These are phyloP conservation scores for Acanthamoeba healyi DNA, from an alignment of 208 protist genomes.

Conservation along the genomic window DNA sequence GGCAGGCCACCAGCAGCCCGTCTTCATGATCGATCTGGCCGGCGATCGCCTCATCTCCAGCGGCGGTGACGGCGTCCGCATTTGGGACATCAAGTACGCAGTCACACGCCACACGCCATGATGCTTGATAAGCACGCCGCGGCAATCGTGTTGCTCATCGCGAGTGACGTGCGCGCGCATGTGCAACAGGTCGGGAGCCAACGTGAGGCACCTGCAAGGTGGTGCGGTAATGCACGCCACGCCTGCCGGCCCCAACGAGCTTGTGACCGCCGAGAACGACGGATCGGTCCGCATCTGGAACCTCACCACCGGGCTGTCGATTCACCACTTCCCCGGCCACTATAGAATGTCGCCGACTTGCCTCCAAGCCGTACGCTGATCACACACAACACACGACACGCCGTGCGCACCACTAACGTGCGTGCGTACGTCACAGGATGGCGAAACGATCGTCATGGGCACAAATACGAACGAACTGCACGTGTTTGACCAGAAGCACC, in stretches of 20 bases:
- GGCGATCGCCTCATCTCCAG: constrained; percentile 45
- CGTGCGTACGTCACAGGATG: background rate
- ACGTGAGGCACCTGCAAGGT: background rate
- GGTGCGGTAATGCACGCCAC: background rate
- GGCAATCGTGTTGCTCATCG: too few relatives aligned
- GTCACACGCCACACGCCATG: background rate
- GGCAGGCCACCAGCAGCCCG: background rate
- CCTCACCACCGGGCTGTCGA: background rate
- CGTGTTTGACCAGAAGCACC: constrained; percentile 64
- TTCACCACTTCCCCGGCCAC: constrained; percentile 26
- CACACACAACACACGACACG: background rate
- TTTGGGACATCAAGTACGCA: constrained; percentile 65
- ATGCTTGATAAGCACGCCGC: background rate
- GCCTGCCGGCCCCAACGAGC: constrained; percentile 37
- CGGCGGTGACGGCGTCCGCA: constrained; percentile 24
- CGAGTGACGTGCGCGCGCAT: too few relatives aligned
- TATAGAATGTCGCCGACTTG: background rate
- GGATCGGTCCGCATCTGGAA: constrained; percentile 43
- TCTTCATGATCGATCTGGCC: constrained; percentile 4
- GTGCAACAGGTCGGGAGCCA: constrained; percentile 43
- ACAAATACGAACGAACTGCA: constrained; percentile 6
- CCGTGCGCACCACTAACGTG: background rate
- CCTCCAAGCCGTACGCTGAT: constrained; percentile 52
- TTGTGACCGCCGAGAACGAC: background rate
- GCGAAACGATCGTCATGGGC: constrained; percentile 3